Conservation (phyloP, 805 yeast species). For the Saturnispora besseyi region DNA sequence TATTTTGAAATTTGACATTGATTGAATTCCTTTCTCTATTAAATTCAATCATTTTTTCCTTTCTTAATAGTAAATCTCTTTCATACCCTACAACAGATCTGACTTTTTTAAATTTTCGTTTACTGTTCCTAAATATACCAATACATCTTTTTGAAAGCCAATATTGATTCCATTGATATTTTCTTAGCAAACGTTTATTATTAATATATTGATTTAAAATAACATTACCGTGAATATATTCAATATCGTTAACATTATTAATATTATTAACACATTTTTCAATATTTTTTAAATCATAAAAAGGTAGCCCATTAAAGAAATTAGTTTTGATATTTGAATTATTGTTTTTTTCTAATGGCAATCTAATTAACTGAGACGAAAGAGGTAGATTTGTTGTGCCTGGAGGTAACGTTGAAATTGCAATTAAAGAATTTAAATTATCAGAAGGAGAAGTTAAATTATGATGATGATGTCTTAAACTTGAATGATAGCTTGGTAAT, state of each 20-base stretch:
- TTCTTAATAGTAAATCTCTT: conserved; percentile 25
- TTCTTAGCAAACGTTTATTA: conserved; percentile 33
- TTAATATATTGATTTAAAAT: conserved; percentile 37
- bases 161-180: conserved; percentile 40
- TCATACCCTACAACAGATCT: conserved; percentile 23
- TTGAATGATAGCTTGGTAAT: conserved; percentile 29
- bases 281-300: conserved; percentile 26
- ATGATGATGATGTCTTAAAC: conserved; percentile 25
- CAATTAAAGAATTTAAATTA: not conserved
- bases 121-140: not conserved
- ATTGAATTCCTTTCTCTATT: conserved; percentile 1
- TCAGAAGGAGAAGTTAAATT: not conserved
- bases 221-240: conserved; percentile 41
- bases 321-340: conserved; percentile 16
- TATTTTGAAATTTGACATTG: not conserved
- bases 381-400: conserved; percentile 16
- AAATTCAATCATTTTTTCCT: conserved; percentile 20
- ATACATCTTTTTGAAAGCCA: conserved; percentile 37
- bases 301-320: conserved; percentile 34
- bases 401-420: conserved; percentile 23
- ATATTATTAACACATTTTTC: conserved; percentile 19
- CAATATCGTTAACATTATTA: conserved; percentile 35
- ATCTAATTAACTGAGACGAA: conserved; percentile 22
- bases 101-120: conserved; percentile 10
- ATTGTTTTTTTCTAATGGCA: conserved; percentile 19